Percentiles rank a stretch among this genome's conserved stretches.
phyloP scores from a whole-genome alignment of 164 flowering plant species.

The Cinnamomum chago region DNA sequence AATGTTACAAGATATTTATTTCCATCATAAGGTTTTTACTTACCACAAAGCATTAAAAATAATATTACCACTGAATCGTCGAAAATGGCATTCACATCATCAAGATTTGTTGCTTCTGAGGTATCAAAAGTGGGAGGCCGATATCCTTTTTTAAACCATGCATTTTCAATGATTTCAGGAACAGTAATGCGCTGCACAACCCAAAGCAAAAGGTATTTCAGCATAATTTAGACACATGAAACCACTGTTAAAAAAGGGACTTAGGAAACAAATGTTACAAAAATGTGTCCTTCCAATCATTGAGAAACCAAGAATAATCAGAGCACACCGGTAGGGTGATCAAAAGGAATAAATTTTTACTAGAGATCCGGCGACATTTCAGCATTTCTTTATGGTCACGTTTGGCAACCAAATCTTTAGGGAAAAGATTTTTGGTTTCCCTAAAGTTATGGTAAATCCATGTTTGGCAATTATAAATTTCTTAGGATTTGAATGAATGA shows the following conservation, averaged over 20 bases:
- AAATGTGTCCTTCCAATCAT: slow-evolving; percentile 5
- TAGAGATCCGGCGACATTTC: not conserved
- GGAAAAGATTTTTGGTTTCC: too few species aligned
- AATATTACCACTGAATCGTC: slow-evolving; percentile 55
- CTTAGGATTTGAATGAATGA: too few species aligned
- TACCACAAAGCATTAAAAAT: not conserved
- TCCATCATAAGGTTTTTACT: not conserved
- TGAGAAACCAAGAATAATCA: not conserved
- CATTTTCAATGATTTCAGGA: slow-evolving; percentile 83
- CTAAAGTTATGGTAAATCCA: too few species aligned
- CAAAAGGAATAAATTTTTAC: not conserved
- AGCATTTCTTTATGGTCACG: not conserved
- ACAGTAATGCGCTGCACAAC: slow-evolving; percentile 68
- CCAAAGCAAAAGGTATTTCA: not conserved
- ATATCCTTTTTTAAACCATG: slow-evolving; percentile 98
- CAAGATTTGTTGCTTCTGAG: slow-evolving; percentile 51
- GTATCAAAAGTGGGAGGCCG: slow-evolving; percentile 70
- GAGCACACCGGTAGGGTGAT: not conserved
- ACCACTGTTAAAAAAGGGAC: not conserved
- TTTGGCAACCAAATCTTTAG: too few species aligned
- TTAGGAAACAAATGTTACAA: not conserved
- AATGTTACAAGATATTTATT: not conserved
- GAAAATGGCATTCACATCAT: slow-evolving; percentile 77
- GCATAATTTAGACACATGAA: not conserved
- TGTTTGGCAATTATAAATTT: too few species aligned